Conservation (phyloP, 2,329 filamentous ascomycete species). For the Escovopsis sp. region DNA sequence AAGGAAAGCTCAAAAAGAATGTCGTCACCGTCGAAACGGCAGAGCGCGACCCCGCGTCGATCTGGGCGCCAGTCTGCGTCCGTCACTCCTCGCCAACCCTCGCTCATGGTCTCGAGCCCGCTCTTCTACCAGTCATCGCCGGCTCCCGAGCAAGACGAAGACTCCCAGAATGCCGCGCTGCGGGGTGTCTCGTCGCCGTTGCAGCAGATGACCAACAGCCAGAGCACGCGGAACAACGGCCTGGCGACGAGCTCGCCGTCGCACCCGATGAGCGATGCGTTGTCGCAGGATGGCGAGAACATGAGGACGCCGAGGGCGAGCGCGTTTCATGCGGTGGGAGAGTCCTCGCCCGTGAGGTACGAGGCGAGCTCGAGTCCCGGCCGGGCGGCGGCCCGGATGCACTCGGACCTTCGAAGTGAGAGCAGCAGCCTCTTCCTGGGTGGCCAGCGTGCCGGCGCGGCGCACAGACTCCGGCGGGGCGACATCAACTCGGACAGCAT, state of each 20-base stretch:
- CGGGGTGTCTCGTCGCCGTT: conserved; percentile 37
- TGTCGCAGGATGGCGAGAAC: conserved; percentile 33
- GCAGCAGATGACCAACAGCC: conserved; percentile 41
- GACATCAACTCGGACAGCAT: conserved; percentile 76
- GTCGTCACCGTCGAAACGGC: conserved; percentile 32
- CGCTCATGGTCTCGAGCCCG: conserved; percentile 59
- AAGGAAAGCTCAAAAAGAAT: conserved; percentile 13
- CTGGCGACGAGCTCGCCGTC: conserved; percentile 38
- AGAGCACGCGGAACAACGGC: conserved; percentile 17
- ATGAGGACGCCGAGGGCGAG: conserved; percentile 60
- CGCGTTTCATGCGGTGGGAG: conserved; percentile 52
- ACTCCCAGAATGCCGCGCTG: conserved; percentile 14
- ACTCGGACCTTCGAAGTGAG: conserved; percentile 64
- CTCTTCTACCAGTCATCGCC: conserved; percentile 54
- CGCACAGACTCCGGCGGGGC: conserved; percentile 42
- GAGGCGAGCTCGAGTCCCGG: conserved; percentile 78
- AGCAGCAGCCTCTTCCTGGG: conserved; percentile 75
- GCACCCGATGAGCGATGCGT: conserved; percentile 43
- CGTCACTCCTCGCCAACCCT: conserved; percentile 31
- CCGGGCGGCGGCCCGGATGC: conserved; percentile 41
- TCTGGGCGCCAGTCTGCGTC: conserved; percentile 25
- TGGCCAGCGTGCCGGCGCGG: conserved; percentile 32
- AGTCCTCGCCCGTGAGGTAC: conserved; percentile 86
- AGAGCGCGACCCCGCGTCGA: conserved; percentile 27
- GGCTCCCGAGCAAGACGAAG: conserved; percentile 11